These are phyloP conservation scores for Daldinia sp. DNA, from an alignment of 2,329 filamentous ascomycete species.

Conservation along the genomic window DNA sequence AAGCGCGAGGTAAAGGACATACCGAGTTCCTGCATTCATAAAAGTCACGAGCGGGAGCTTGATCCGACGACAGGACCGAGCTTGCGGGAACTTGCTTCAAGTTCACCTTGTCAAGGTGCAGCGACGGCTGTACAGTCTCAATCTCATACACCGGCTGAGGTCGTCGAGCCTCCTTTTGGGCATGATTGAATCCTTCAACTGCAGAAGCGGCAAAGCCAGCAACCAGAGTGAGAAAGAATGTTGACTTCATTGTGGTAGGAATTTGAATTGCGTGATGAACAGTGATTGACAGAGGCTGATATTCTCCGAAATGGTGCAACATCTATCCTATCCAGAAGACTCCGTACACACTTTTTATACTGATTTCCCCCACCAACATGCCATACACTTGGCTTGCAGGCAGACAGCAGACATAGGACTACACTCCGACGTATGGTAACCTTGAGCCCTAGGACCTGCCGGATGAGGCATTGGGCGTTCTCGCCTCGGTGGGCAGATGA, in stretches of 20 bases:
- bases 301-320: constrained; percentile 34
- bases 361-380: constrained; percentile 11
- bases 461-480: constrained; percentile 39
- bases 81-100: constrained; percentile 45
- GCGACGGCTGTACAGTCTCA: constrained; percentile 38
- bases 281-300: constrained; percentile 39
- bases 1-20: constrained; percentile 23
- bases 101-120: constrained; percentile 42
- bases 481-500: constrained; percentile 41
- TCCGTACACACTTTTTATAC: constrained; percentile 46
- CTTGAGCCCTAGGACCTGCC: constrained; percentile 44
- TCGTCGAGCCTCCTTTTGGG: constrained; percentile 35
- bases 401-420: constrained; percentile 26
- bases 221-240: constrained; percentile 41
- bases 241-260: constrained; percentile 36
- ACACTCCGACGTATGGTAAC: constrained; percentile 32
- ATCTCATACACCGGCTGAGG: constrained; percentile 45
- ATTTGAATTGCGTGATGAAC: constrained; percentile 35
- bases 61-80: constrained; percentile 36
- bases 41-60: constrained; percentile 48
- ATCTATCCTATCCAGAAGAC: constrained; percentile 38
- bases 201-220: constrained; percentile 44
- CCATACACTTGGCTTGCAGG: constrained; percentile 22
- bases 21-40: constrained; percentile 54
- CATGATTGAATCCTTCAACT: constrained; percentile 25